Evolutionary conservation across 2,329 filamentous ascomycete genomes (phyloP), one percentile per base, ranked within the genome.

Genomic region (Cladosporium sp.): DNA sequence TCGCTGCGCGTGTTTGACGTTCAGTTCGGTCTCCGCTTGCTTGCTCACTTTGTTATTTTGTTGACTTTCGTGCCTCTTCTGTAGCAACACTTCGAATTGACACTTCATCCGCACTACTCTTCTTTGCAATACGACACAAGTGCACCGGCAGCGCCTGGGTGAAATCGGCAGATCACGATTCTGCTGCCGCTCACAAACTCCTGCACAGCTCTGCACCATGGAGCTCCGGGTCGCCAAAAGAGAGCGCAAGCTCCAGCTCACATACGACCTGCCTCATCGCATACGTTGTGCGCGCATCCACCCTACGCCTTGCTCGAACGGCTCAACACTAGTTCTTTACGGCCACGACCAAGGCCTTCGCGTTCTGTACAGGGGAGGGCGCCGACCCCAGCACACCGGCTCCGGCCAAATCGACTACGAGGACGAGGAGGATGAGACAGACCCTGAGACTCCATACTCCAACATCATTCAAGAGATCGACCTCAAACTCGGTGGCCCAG

Each of bases 321-420:
- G 83, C 68, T 87, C 85, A 3, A 83, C 81, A 2, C 75, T 88
- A 60, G 75, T 87, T 45, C 66, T 87, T 12, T 86, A 84, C 64
- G 85, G 81, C 49, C 80, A 86, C 63, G 80, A 82, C 42, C 76
- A 75, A 42, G 85, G 85, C 5, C 65, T 88, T 20, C 79, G 80
- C 59, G 72, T 87, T 51, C 64, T 85, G 30, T 88, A 85, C 85
- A 77, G 82, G 70, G 84, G 84, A 43, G 84, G 84, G 3, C 76
- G 75, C 25, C 62, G 63, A 58, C 61, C 62, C 20, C 65, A 58
- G n/a, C 36, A 63, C 47, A 17, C 25, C 55, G 39, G 55, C 51
- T 38, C 34, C 9, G 55, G 20, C 37, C 38, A 14, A 11, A 22
- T 30, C 17, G 72, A 80, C 14, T 84, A 83, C 55, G 79, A 83